A percentile compares a stretch with the other conserved stretches of the same genome.
Conservation (phyloP, 345 rosid species). For the Hibiscus syriacus region DNA sequence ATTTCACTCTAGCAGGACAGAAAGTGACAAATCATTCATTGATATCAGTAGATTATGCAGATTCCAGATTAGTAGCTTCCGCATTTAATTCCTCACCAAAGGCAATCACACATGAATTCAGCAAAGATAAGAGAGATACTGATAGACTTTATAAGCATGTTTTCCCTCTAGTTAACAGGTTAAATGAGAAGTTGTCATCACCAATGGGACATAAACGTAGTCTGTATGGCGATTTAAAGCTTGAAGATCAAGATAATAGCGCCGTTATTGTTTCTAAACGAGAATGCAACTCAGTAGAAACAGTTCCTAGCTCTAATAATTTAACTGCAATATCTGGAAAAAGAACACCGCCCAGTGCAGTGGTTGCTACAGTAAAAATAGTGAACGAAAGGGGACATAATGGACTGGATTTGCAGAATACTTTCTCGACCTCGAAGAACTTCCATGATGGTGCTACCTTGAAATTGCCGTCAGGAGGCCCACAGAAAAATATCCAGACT, state of each 20-base stretch:
- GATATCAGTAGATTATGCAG: constrained; percentile 13
- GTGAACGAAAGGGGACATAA: constrained; percentile 21
- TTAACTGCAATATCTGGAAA: constrained; percentile 17
- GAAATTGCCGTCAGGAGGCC: constrained; percentile 19
- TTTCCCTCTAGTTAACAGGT: constrained; percentile 29
- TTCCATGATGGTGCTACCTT: no score
- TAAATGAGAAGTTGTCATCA: constrained; percentile 26
- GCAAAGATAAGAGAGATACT: constrained; percentile 13
- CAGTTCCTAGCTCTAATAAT: constrained; percentile 14
- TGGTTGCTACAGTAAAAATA: constrained; percentile 22
- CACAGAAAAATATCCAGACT: constrained; percentile 14
- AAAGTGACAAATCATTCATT: constrained; percentile 19
- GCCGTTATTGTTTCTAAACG: constrained; percentile 16
- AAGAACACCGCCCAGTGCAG: constrained; percentile 17
- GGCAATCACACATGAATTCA: constrained; percentile 15
- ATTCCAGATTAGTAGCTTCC: constrained; percentile 1
- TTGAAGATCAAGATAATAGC: constrained; percentile 18
- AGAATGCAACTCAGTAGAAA: constrained; percentile 20
- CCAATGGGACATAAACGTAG: constrained; percentile 13
- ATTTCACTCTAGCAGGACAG: constrained; percentile 11
- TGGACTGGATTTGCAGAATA: constrained; percentile 18
- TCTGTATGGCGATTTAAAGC: constrained; percentile 24
- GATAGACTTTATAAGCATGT: constrained; percentile 18
- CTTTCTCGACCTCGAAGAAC: constrained; percentile 25
- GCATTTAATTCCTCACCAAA: constrained; percentile 15